Base-by-base conservation (phyloP, 495 filamentous ascomycete genomes). In the Oidiodendron maius region DNA sequence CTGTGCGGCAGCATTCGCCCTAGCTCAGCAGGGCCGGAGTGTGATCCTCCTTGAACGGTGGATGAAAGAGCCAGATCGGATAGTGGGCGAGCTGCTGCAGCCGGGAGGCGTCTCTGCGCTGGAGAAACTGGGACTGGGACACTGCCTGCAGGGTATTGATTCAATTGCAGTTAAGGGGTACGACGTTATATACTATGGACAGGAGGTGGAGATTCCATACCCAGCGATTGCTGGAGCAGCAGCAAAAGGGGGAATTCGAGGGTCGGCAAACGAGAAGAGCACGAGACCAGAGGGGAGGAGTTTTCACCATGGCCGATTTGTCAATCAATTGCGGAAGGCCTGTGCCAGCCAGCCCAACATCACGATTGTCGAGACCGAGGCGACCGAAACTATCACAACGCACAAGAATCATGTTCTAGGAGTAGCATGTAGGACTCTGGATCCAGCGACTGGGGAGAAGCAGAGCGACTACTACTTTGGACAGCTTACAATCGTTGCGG, bases 21-120 rank as follows among this genome's bases (percentile, higher is more conserved):
- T 91, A 30, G 82, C 82, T 11, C 78, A 78, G 38, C 94, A 97
- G 64, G 90, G 90, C 11, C 82, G 93, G 28, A 91, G 83, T 61
- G 90, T 98, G 13, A 76, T 95, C n/a, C 70, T 98, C 41, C 77
- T 98, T 17, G 93, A 98, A 67, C 74, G 74, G 53, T 91, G 84
- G 65, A 70, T 96, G 63, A 90, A 91, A 67, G 87, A 96, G 69
- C 93, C 93, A 11, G 89, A 97, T 70, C 83, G 93, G 46, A 98
- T 98, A 58, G 91, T 98, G 17, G 93, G 93, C 46, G 93, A 98
- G 70, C 68, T 98, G 50, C 68, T 98, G 60, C 93, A 98, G 64
- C 93, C 93, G 3, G 93, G 93, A 24, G 93, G 93, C 35, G 82
- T 95, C 32, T 67, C 74, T 36, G 90, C 94, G 16, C 72, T 98